Base-by-base conservation (phyloP, 2,329 filamentous ascomycete genomes). In the Monilinia vaccinii-corymbosi region DNA sequence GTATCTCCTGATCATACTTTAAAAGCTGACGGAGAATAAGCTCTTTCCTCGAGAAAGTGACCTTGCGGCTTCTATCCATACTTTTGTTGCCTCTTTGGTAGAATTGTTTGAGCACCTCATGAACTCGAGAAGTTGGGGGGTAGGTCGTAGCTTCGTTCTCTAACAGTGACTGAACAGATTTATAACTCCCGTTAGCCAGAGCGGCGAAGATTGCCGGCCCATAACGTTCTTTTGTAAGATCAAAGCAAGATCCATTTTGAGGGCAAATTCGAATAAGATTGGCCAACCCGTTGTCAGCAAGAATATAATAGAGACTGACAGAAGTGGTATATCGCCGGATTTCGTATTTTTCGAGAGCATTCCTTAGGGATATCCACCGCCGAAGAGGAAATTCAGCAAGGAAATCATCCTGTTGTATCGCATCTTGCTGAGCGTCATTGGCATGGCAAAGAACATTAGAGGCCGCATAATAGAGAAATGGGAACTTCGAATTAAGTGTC, bases 401-500 rank as follows among this genome's bases (percentile, higher is more conserved):
- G 61, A 77, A 76, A 0, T 61, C 48, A 4, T 57, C 42, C 63
- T 78, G 75, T 4, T 64, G 34, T 36, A 74, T 64, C 2, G 60
- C 63, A 65, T 62, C 62, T 4, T 64, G 61, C 57, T 71, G 66
- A 45, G 76, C 75, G 38, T 21, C 32, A 46, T 79, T 66, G 11
- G 77, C 72, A 60, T 80, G 78, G 50, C 67, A 61, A 18, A 80
- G 66, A 11, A 78, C 45, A 56, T 76, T 70, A 6, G 67, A 62
- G 18, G 73, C 67, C 21, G 77, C 73, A 64, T 81, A 81, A 52
- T 75, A 62, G 7, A 83, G 68, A 49, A 83, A 79, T 1, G 78
- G 75, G 57, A 73, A 77, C 14, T 62, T 64, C 2, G 53, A 8
- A 32, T 23, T 60, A 13, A 34, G n/a, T n/a, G n/a, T n/a, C n/a